phyloP scores from a whole-genome alignment of 2,329 filamentous ascomycete species.

The Sclerotinia glacialis region DNA sequence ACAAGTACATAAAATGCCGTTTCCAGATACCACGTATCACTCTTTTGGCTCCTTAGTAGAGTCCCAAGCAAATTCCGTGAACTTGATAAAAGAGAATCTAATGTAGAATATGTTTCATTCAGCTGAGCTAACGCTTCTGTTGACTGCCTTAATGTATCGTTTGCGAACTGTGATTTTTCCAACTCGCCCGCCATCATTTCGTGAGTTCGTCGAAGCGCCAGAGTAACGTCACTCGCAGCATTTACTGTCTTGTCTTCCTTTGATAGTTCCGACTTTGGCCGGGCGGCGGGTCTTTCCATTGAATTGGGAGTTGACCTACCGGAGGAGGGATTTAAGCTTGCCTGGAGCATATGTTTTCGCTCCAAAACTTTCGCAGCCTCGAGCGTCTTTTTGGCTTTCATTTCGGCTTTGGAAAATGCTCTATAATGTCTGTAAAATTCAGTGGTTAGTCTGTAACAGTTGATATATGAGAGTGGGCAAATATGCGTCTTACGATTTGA shows the following conservation, averaged over 20 bases:
- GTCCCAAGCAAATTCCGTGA: conserved; percentile 74
- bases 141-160: conserved; percentile 81
- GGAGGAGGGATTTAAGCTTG: conserved; percentile 32
- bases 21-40: conserved; percentile 96
- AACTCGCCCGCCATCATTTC: conserved; percentile 83
- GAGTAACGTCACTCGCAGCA: conserved; percentile 79
- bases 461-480: background rate
- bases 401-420: conserved; percentile 77
- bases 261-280: conserved; percentile 29
- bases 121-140: conserved; percentile 79
- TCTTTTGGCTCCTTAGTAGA: conserved; percentile 84
- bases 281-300: conserved; percentile 38
- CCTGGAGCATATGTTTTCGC: conserved; percentile 70
- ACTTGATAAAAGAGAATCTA: conserved; percentile 73
- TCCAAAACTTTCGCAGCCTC: conserved; percentile 72
- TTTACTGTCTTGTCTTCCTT: conserved; percentile 71
- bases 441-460: background rate
- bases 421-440: conserved; percentile 37
- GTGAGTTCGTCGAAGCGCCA: conserved; percentile 80
- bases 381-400: conserved; percentile 73
- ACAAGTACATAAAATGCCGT: conserved; percentile 81
- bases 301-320: conserved; percentile 39
- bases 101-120: conserved; percentile 73
- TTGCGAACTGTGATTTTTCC: conserved; percentile 81
- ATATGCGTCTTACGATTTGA: conserved; percentile 58